Base-by-base conservation (phyloP, 345 rosid genomes). In the Odontarrhena argentea region DNA sequence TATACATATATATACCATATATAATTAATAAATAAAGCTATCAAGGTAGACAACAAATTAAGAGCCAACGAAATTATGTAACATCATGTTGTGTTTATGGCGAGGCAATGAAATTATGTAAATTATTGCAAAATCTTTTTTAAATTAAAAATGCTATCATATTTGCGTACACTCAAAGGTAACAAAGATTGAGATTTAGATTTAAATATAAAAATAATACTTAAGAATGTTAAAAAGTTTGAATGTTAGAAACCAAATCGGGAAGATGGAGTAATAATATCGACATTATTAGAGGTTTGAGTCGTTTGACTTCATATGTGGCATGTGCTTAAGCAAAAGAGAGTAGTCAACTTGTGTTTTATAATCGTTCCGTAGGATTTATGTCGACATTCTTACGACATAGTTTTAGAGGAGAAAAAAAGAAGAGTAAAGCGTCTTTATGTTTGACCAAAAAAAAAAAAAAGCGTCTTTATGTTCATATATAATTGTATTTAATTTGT, bases 351-450 rank as follows among this genome's bases (percentile, higher is more conserved):
- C 60, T 49, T 57, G 13, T 32, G 41, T 52, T 35, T 60, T 34
- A 38, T 41, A 2, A n/a, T 60, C 34, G 52, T 65, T 72, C 24
- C 36, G n/a, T 30, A 57, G 55, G 10, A n/a, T 48, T 65, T 50
- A 73, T 73, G 76, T 73, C 76, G 71, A 73, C 76, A 73, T 51
- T 73, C 61, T 73, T 28, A 24, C 71, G 61, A 73, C 76, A 73
- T 58, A 0, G 32, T 1, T 24, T 24, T 57, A 13, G 34, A 64
- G 25, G 4, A 5, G 41, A 41, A n/a, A 41, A 18, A 60, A n/a
- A 41, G n/a, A 60, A 64, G n/a, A 30, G 45, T 70, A 71, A 46
- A 48, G 14, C 34, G 22, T 65, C 59, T 71, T 71, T 55, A 63
- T 55, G 26, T 70, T 28, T n/a, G n/a, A n/a, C n/a, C n/a, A n/a